These are phyloP conservation scores for Marsdenia floribunda DNA, from an alignment of 257 asterid species.

Conservation along the genomic window DNA sequence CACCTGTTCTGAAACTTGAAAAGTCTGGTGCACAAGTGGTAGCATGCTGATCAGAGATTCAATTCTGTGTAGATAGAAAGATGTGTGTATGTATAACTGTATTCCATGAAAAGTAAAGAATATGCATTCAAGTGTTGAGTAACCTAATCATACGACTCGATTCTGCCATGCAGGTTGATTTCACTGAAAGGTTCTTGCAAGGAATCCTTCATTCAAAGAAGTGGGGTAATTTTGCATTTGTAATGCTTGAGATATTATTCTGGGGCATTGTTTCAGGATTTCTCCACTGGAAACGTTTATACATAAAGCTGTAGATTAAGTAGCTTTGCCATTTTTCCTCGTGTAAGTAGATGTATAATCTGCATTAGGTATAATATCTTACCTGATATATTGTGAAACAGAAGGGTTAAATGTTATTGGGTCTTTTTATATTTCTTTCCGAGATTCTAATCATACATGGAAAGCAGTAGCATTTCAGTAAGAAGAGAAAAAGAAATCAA, in stretches of 20 bases:
- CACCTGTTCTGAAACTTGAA: background rate
- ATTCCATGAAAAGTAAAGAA: no score
- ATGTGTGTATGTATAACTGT: background rate
- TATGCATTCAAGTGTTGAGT: background rate
- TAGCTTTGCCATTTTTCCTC: background rate
- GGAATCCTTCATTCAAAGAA: slow-evolving; percentile 42
- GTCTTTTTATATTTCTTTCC: background rate
- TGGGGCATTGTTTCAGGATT: slow-evolving; percentile 73
- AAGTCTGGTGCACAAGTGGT: background rate
- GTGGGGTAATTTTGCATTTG: slow-evolving; percentile 76
- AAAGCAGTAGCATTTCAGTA: no score
- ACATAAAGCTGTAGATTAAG: slow-evolving; percentile 40
- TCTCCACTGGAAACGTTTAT: slow-evolving; percentile 63
- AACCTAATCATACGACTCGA: background rate
- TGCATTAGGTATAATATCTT: background rate
- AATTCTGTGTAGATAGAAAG: background rate
- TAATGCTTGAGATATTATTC: slow-evolving; percentile 64
- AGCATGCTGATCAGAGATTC: background rate
- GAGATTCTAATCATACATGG: background rate
- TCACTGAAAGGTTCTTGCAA: slow-evolving; percentile 46
- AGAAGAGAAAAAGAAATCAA: no score
- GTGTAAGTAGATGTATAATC: slow-evolving; percentile 1
- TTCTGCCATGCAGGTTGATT: slow-evolving; percentile 45
- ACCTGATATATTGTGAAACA: no score
- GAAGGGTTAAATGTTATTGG: background rate